Conservation (phyloP, 23 red algal species). For the Rhodosorus marinus region DNA sequence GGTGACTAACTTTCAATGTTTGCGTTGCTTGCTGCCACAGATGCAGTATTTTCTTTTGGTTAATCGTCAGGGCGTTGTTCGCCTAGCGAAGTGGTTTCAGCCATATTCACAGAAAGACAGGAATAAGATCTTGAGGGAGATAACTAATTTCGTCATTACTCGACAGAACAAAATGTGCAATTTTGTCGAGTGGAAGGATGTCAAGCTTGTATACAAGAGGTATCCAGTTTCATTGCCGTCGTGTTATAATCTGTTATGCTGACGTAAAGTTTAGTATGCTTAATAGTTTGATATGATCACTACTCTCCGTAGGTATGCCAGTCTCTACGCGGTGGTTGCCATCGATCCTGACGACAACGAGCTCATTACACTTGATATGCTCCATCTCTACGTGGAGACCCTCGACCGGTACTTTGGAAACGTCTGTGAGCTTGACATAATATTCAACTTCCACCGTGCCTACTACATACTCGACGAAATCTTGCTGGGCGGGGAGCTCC, state of each 20-base stretch:
- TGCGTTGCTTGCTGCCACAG: no score
- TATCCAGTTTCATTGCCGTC: no score
- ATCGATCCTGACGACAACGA: conserved; percentile 66
- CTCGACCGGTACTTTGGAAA: conserved; percentile 93
- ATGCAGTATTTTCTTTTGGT: conserved; percentile 89
- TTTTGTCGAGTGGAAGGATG: conserved; percentile 28
- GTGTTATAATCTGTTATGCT: no score
- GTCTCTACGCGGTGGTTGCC: conserved; percentile 61
- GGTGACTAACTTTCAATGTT: no score
- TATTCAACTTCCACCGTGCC: conserved; percentile 78
- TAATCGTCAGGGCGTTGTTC: conserved; percentile 81
- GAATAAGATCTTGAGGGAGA: conserved; percentile 36
- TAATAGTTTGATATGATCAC: no score
- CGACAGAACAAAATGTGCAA: conserved; percentile 79
- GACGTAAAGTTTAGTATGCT: no score
- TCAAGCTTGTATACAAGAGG: conserved; percentile 73
- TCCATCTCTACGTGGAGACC: conserved; percentile 83
- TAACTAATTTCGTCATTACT: conserved; percentile 30
- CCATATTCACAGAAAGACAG: conserved; percentile 41
- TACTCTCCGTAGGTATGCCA: no score
- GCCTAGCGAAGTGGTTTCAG: conserved; percentile 89
- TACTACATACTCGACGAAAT: conserved; percentile 92
- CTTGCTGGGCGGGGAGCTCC: conserved; percentile 66
- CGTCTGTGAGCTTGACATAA: conserved; percentile 95
- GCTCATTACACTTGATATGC: conserved; percentile 55